Evolutionary conservation across 75 land plant species (phyloP), one percentile per base, ranked within the genome.

Genomic region (Adiantum capillusveneris): DNA sequence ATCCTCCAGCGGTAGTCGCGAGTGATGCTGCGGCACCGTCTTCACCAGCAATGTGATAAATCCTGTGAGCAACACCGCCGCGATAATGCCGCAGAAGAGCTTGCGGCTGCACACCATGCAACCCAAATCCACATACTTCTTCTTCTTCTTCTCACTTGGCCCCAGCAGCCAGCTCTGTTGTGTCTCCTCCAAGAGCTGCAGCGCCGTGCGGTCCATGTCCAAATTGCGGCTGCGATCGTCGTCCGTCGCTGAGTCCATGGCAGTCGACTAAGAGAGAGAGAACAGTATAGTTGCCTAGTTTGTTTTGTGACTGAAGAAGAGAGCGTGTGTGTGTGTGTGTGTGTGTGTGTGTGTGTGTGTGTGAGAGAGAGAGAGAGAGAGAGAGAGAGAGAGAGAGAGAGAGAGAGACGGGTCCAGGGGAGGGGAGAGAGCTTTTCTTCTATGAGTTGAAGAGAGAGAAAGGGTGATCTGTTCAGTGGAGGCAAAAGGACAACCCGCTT

Each of bases 151-250:
- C 12, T 66, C 77, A 12, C 34, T 43, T 0, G 98, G 83, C 9
- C 80, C 98, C 31, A 89, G 49, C 7, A 93, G 73, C 98, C 96
- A 89, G 55, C 98, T 89, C 79, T 81, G 86, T 59, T 88, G 90
- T 17, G 90, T 85, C 11, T 56, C 43, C 37, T 57, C 69, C 13
- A 57, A 25, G 45, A 50, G 58, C 42, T 65, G 65, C 27, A 81
- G 53, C 0, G 87, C 77, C 13, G 72, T 77, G 11, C 75, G 66
- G 67, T 82, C 87, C n/a, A 78, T 29, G 25, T 82, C 81, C 66
- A 60, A 39, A 57, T 61, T 62, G 20, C 56, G 17, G 42, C 79
- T 75, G 54, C 73, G 76, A 34, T 61, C 43, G 17, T 78, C 81
- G 29, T 83, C 75, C 2, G 66, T 62, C 20, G 65, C 60, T 9